Conservation (phyloP, 768 basidiomycete genomes). For the Tubosaeta sp. region DNA sequence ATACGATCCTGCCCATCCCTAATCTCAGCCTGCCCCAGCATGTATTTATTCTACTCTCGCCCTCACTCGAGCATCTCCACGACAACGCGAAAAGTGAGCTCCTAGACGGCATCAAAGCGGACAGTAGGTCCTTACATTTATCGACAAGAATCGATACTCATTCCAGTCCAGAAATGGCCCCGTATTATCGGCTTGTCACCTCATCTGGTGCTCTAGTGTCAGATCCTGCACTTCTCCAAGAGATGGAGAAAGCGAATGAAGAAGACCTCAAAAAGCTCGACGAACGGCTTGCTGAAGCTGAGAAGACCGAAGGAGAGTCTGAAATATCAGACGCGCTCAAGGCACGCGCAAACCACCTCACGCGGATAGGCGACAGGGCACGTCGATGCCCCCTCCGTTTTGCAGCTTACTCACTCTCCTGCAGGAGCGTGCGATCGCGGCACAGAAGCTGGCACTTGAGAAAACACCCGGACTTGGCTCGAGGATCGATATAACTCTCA, state of each 20-base stretch:
- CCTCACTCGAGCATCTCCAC: slow-evolving; percentile 59
- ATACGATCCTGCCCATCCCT: slow-evolving; percentile 79
- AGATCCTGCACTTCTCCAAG: slow-evolving; percentile 29
- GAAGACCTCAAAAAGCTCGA: slow-evolving; percentile 73
- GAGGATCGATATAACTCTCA: slow-evolving; percentile 88
- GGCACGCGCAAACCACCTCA: slow-evolving; percentile 80
- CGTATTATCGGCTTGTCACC: slow-evolving; percentile 66
- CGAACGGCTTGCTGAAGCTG: slow-evolving; percentile 74
- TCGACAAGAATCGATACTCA: not conserved
- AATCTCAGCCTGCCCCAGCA: slow-evolving; percentile 81
- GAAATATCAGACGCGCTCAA: slow-evolving; percentile 88
- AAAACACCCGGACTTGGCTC: slow-evolving; percentile 93
- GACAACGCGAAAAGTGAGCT: slow-evolving; percentile 60
- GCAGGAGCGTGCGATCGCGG: slow-evolving; percentile 77
- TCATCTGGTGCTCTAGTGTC: slow-evolving; percentile 44
- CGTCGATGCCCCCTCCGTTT: not conserved
- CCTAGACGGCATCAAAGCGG: slow-evolving; percentile 70
- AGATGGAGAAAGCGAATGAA: slow-evolving; percentile 52
- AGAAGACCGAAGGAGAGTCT: slow-evolving; percentile 88
- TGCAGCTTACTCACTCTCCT: not conserved
- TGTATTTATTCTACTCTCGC: slow-evolving; percentile 67
- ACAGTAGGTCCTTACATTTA: slow-evolving; percentile 52
- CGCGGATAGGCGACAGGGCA: slow-evolving; percentile 82
- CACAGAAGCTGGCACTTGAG: slow-evolving; percentile 79
- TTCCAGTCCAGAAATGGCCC: slow-evolving; percentile 69